Conservation (phyloP, 2,329 filamentous ascomycete genomes). For the Penicillium sp. region DNA sequence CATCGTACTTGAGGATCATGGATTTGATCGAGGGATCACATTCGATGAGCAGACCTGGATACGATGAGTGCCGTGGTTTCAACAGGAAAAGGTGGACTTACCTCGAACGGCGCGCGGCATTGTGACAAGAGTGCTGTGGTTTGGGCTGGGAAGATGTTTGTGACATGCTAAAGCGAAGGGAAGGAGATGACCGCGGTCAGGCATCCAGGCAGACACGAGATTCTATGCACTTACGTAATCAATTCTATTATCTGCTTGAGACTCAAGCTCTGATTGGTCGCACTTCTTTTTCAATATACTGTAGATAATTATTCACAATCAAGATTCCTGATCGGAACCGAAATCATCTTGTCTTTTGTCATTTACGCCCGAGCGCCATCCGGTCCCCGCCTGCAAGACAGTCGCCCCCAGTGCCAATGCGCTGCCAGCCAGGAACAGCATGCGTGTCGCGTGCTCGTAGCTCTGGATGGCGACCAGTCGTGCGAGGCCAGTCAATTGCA, state of each 20-base stretch:
- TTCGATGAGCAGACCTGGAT: slow-evolving; percentile 45
- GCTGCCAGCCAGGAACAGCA: slow-evolving; percentile 54
- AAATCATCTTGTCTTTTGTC: slow-evolving; percentile 4
- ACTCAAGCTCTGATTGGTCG: background rate
- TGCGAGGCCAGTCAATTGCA: slow-evolving; percentile 49
- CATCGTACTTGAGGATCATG: slow-evolving; percentile 50
- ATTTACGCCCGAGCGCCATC: slow-evolving; percentile 48
- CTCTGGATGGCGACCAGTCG: slow-evolving; percentile 51
- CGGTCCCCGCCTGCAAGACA: slow-evolving; percentile 57
- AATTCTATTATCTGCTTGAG: background rate
- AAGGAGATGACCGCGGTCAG: background rate
- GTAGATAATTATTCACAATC: background rate
- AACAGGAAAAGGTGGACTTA: slow-evolving; percentile 10
- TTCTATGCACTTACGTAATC: background rate
- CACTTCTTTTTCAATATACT: background rate
- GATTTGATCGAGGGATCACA: slow-evolving; percentile 51
- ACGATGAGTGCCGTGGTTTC: background rate
- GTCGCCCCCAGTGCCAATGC: slow-evolving; percentile 51
- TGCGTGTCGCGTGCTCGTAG: slow-evolving; percentile 55
- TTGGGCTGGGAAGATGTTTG: background rate
- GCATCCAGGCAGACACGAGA: slow-evolving; percentile 13
- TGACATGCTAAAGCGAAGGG: background rate
- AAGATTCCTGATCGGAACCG: background rate
- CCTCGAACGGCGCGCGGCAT: slow-evolving; percentile 46
- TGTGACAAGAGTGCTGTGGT: slow-evolving; percentile 2